Base-by-base conservation (phyloP, 306 rosid species). In the Abrus precatorius region DNA sequence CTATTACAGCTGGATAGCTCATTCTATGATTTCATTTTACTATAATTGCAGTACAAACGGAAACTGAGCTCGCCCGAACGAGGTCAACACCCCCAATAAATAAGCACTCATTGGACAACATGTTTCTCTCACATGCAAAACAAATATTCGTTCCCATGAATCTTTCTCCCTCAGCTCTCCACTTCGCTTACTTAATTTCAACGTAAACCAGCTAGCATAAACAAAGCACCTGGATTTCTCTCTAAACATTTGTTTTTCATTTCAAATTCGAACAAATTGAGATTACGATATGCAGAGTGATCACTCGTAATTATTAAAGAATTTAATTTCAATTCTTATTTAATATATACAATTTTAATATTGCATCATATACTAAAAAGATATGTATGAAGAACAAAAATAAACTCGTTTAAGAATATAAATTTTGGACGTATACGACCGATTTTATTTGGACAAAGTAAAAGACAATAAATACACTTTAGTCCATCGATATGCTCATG, bases 21-120 rank as follows among this genome's bases (percentile, higher is more conserved):
- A 75, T 56, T 40, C 13, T 54, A 33, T 50, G 73, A 43, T 67
- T 72, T 44, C 14, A 48, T 79, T 68, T 59, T 72, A 81, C 33
- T 48, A 32, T 11, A 69, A 69, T 79, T 65, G 84, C 68, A 62
- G 61, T 53, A 41, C 61, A 73, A 79, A 86, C 70, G 74, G 69
- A 75, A 83, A 84, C 49, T 47, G 64, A 79, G 77, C 82, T 76
- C 82, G 3, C 53, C 36, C 75, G 57, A 77, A 79, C 80, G 82
- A 86, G 91, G 97, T 88, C 92, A 92, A 81, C 82, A 69, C 72
- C 75, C 72, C 77, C 48, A 53, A 84, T 55, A 59, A 79, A 81
- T 56, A 65, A 74, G 2, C 59, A 48, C 9, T 75, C 82, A 65
- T 79, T 64, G 62, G 75, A 93, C 97, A 88, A 64, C 68, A 59